Evolutionary conservation across 2,329 filamentous ascomycete genomes (phyloP).

Genomic region (Fusarium multiceps): DNA sequence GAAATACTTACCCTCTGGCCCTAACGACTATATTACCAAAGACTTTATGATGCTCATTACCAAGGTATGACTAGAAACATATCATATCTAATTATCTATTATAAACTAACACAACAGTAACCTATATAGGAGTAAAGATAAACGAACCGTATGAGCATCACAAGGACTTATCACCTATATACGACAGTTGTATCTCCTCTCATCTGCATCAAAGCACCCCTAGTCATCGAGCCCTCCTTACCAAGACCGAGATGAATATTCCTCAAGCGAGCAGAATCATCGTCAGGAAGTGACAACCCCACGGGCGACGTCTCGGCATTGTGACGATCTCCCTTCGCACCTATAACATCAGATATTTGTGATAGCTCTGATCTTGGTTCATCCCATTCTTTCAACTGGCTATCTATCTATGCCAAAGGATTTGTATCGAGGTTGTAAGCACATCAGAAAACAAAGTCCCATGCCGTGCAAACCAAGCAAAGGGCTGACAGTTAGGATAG

Average conservation of each 20-base stretch:
- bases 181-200: background rate
- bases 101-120: background rate
- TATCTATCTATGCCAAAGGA: constrained; percentile 7
- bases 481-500: background rate
- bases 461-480: constrained; percentile 15
- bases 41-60: background rate
- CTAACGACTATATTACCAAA: background rate
- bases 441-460: constrained; percentile 1
- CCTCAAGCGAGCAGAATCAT: background rate
- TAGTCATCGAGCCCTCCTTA: background rate
- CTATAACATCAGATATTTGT: background rate
- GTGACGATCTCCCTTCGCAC: background rate
- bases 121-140: background rate
- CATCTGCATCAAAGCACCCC: background rate
- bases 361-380: background rate
- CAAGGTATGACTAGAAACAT: background rate
- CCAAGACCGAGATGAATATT: background rate
- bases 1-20: background rate
- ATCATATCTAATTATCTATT: background rate
- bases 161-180: background rate
- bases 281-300: background rate
- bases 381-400: constrained; percentile 17
- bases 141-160: background rate
- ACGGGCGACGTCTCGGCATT: background rate
- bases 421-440: constrained; percentile 23